These are phyloP conservation scores for Aureobasidium lini DNA, from an alignment of 2,329 filamentous ascomycete species.

Conservation along the genomic window DNA sequence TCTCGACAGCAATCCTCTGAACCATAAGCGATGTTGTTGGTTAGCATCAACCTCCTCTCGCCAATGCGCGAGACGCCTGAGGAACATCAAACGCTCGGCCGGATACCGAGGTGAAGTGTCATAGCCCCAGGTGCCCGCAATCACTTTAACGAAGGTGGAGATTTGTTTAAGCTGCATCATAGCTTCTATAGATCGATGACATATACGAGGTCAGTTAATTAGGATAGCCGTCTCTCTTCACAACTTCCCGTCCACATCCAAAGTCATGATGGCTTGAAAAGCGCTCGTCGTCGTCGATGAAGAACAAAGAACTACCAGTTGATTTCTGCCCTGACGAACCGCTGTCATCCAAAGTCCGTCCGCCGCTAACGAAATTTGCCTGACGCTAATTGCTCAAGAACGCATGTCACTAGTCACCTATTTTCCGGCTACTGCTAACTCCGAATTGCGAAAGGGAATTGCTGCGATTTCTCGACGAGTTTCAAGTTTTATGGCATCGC, in stretches of 20 bases:
- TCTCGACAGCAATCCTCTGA: too few relatives aligned
- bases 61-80: background rate
- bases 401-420: background rate
- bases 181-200: background rate
- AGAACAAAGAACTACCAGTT: background rate
- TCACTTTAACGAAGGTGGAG: conserved; percentile 4
- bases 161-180: background rate
- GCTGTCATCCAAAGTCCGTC: background rate
- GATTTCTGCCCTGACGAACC: background rate
- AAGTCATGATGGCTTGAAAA: background rate
- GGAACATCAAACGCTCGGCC: background rate
- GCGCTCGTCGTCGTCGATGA: background rate
- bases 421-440: background rate
- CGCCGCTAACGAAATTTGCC: conserved; percentile 9
- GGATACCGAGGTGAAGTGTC: background rate
- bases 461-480: background rate
- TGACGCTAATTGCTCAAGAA: background rate
- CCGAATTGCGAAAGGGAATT: background rate
- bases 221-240: too few relatives aligned
- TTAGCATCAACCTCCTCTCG: background rate
- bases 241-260: too few relatives aligned
- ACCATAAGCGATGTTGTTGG: too few relatives aligned
- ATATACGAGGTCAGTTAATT: background rate
- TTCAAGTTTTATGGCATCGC: background rate
- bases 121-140: background rate